A percentile compares a stretch with the other conserved stretches of the same genome.
phyloP scores from a whole-genome alignment of 176 grass and related monocot genomes.

The Cymbopogon citratus region DNA sequence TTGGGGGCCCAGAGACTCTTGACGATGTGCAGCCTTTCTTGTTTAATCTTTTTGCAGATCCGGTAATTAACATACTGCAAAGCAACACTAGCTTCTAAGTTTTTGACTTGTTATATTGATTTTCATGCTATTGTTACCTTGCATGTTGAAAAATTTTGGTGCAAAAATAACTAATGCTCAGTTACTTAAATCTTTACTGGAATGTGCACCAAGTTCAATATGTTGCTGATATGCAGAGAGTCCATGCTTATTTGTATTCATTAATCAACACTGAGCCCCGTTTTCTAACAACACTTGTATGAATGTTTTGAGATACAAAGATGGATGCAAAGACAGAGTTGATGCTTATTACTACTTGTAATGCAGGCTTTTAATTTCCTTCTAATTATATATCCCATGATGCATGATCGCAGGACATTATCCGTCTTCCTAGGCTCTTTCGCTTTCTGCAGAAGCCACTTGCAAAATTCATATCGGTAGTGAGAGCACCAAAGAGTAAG shows the following conservation, averaged over 20 bases:
- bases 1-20: conserved; percentile 78
- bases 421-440: conserved; percentile 89
- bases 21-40: no score
- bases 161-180: background rate
- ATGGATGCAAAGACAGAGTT: background rate
- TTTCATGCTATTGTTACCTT: background rate
- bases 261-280: background rate
- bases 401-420: conserved; percentile 80
- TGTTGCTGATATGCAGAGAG: background rate
- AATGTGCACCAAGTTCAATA: background rate
- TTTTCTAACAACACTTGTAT: background rate
- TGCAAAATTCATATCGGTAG: conserved; percentile 91
- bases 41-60: no score
- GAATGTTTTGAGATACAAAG: conserved; percentile 8
- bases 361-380: conserved; percentile 12
- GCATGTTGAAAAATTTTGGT: background rate
- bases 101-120: conserved; percentile 8
- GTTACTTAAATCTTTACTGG: background rate
- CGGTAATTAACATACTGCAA: conserved; percentile 53
- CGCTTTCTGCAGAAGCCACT: conserved; percentile 95
- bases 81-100: background rate
- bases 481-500: conserved; percentile 96
- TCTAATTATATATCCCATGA: conserved; percentile 6
- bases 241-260: background rate
- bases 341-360: background rate